A percentile compares a stretch with the other conserved stretches of the same genome.
These are phyloP conservation scores for Calonectria pteridis DNA, from an alignment of 2,329 filamentous ascomycete species.

Conservation along the genomic window DNA sequence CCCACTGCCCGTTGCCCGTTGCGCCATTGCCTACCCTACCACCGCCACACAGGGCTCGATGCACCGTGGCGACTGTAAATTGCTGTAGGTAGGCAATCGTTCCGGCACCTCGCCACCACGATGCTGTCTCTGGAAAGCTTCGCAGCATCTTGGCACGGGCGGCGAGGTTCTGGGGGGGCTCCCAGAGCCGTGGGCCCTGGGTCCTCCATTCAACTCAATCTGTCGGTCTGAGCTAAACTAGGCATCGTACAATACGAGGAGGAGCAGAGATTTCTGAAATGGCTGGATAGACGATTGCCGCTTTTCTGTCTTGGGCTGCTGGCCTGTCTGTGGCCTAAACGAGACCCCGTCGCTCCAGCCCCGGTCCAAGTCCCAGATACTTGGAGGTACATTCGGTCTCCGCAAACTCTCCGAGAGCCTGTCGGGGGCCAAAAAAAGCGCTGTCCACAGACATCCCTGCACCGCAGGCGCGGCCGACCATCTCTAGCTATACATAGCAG, in stretches of 20 bases:
- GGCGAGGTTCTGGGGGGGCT: neutral
- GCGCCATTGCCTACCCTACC: neutral
- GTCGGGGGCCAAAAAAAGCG: slow-evolving; percentile 12
- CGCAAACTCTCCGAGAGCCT: slow-evolving; percentile 29
- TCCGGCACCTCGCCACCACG: neutral
- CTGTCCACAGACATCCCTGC: slow-evolving; percentile 18
- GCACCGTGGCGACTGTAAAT: neutral
- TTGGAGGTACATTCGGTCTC: slow-evolving; percentile 28
- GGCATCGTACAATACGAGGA: slow-evolving; percentile 13
- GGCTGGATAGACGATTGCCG: slow-evolving; percentile 4
- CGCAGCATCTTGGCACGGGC: neutral
- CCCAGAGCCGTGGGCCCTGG: neutral
- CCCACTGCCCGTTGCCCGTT: neutral
- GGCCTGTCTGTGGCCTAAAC: neutral
- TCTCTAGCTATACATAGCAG: slow-evolving; percentile 10
- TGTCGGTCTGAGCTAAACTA: slow-evolving; percentile 3
- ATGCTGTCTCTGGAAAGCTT: slow-evolving; percentile 4
- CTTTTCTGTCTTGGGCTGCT: neutral
- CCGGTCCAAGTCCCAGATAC: slow-evolving; percentile 15
- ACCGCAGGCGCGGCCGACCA: neutral
- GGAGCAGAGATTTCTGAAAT: slow-evolving; percentile 12
- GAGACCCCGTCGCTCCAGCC: neutral
- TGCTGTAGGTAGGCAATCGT: neutral
- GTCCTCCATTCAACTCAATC: neutral
- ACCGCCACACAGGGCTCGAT: slow-evolving; percentile 17